Conservation (phyloP, 1,139 yeast genomes). For the Schwanniomyces etchellsii region DNA sequence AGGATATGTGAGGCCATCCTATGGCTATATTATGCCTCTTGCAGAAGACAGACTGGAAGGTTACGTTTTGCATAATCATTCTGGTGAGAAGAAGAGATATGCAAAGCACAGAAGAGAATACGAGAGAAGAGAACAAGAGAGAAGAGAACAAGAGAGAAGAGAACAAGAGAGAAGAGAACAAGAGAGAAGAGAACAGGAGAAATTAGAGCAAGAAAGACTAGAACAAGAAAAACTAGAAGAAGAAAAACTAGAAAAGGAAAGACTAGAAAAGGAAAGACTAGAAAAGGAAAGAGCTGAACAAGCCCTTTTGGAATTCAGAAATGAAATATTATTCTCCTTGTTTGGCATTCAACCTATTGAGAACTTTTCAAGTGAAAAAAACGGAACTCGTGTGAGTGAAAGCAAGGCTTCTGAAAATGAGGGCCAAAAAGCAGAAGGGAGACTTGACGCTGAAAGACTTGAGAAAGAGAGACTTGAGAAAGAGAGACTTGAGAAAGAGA, state of each 20-base stretch:
- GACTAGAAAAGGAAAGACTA: conserved; percentile 4
- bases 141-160: conserved; percentile 5
- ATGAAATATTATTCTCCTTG: too few relatives aligned
- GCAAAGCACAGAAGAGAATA: conserved; percentile 11
- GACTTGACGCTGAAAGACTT: too few relatives aligned
- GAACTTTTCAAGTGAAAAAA: too few relatives aligned
- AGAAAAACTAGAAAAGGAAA: conserved; percentile 5
- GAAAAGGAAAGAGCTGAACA: conserved; percentile 4
- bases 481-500: conserved; percentile 1
- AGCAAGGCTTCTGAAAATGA: too few relatives aligned
- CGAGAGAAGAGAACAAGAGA: conserved; percentile 6
- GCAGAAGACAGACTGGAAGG: background rate
- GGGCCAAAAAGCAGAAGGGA: too few relatives aligned
- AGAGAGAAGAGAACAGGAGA: conserved; percentile 4
- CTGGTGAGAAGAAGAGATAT: conserved; percentile 8
- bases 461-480: conserved; percentile 3
- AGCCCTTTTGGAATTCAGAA: too few relatives aligned
- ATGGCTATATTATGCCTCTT: too few relatives aligned
- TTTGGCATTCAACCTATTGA: too few relatives aligned
- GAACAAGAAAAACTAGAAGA: conserved; percentile 4
- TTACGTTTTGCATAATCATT: background rate
- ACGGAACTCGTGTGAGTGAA: too few relatives aligned
- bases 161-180: conserved; percentile 8
- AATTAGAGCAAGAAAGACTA: conserved; percentile 4
- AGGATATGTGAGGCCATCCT: too few relatives aligned